Conservation (phyloP, 148 eudicot genomes). For the Spergularia bocconei region DNA sequence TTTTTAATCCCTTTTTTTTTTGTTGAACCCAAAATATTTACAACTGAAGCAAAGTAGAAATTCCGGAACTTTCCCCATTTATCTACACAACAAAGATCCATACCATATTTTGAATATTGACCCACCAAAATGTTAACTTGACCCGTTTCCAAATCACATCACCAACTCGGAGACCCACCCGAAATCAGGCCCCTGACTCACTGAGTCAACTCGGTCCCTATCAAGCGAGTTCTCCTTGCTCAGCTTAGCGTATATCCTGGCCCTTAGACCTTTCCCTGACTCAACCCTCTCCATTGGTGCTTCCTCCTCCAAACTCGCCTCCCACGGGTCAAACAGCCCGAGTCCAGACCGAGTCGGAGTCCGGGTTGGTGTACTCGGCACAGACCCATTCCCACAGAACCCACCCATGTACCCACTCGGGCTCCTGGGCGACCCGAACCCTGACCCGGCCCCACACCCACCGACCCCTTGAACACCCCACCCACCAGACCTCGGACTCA, state of each 20-base stretch:
- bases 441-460: too few species aligned
- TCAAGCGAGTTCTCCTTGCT: slow-evolving; percentile 59
- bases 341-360: slow-evolving; percentile 34
- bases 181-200: slow-evolving; percentile 34
- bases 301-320: slow-evolving; percentile 34
- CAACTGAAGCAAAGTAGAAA: not conserved
- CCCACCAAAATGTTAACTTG: not conserved
- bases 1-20: not conserved
- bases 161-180: slow-evolving; percentile 73
- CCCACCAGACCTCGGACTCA: slow-evolving; percentile 26
- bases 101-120: not conserved
- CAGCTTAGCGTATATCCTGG: slow-evolving; percentile 56
- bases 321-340: slow-evolving; percentile 38
- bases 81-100: not conserved
- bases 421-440: slow-evolving; percentile 34
- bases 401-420: slow-evolving; percentile 22
- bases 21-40: not conserved
- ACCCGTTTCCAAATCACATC: slow-evolving; percentile 23
- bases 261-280: slow-evolving; percentile 57
- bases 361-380: slow-evolving; percentile 51
- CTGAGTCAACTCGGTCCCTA: slow-evolving; percentile 36
- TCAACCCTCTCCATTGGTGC: slow-evolving; percentile 66
- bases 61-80: not conserved
- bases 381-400: slow-evolving; percentile 28
- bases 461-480: slow-evolving; percentile 36